A percentile compares a stretch with the other conserved stretches of the same genome.
phyloP scores from a whole-genome alignment of 108 stramenopile genomes.

The Fistulifera solaris region DNA sequence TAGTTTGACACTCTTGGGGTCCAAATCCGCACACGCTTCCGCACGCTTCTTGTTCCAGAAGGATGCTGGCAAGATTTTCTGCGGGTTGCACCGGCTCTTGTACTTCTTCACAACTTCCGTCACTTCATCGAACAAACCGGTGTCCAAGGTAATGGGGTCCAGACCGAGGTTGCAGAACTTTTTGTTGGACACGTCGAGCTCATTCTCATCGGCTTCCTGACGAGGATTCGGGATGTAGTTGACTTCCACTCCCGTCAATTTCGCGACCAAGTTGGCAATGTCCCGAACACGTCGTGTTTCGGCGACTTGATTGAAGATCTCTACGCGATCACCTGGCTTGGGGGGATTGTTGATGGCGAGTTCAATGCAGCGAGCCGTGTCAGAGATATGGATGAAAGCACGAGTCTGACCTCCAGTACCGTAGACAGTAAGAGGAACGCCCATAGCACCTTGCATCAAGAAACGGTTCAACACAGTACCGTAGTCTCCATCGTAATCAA shows the following conservation, averaged over 20 bases:
- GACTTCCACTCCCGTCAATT: constrained; percentile 86
- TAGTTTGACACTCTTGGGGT: constrained; percentile 64
- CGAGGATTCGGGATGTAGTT: constrained; percentile 93
- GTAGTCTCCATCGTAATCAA: constrained; percentile 98
- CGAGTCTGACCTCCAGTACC: constrained; percentile 97
- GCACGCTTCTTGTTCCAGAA: constrained; percentile 96
- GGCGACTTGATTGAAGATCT: constrained; percentile 97
- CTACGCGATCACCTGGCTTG: constrained; percentile 76
- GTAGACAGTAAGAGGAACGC: constrained; percentile 95
- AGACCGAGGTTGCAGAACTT: constrained; percentile 94
- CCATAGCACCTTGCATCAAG: constrained; percentile 97
- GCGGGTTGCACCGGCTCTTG: constrained; percentile 84
- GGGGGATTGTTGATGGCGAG: constrained; percentile 97
- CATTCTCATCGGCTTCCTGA: constrained; percentile 97
- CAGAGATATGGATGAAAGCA: constrained; percentile 95
- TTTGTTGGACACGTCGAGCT: constrained; percentile 90
- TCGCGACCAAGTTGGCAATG: constrained; percentile 85
- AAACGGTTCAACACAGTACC: constrained; percentile 97
- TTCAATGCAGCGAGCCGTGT: constrained; percentile 94
- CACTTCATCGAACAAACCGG: constrained; percentile 88
- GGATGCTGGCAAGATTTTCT: constrained; percentile 88
- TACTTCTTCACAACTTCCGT: constrained; percentile 91
- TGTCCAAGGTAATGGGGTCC: constrained; percentile 87
- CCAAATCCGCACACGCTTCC: constrained; percentile 67
- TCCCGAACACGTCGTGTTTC: constrained; percentile 96